Evolutionary conservation across 176 grass and related monocot genomes (phyloP), one percentile per base, ranked within the genome.

Genomic region (Melocanna baccifera): DNA sequence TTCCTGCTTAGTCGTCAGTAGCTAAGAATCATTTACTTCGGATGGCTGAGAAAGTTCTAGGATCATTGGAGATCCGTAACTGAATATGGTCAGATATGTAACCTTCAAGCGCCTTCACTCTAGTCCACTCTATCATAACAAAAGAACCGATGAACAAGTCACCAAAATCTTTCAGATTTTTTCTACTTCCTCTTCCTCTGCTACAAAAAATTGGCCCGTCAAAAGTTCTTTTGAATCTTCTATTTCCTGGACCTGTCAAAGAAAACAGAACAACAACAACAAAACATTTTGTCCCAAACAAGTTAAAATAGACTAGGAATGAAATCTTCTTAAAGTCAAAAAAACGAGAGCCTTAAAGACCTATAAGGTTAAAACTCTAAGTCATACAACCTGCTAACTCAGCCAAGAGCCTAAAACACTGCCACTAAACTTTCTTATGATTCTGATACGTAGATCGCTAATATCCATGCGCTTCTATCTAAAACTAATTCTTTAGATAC

Each of bases 161-260:
- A 47, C n/a, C 67, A 36, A 72, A 57, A 8, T 34, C 51, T 75
- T 82, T 47, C 66, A 71, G 5, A 9, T 40, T 39, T 56, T 42
- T 30, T 16, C 59, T 36, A 26, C 29, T 84, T 62, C 62, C 32
- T 69, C 51, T 71, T 65, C 77, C 52, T 16, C 23, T 40, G 8
- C 42, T 53, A 62, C 59, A 75, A 69, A 75, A 80, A 52, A 29
- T 20, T 61, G 71, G 9, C 42, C 43, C 26, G 14, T 42, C 62
- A 25, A 39, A 65, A 36, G 34, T 61, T 85, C 53, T 30, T 76
- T 32, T 6, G 4, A 63, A 39, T 29, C 80, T 75, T 79, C 69
- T 81, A 84, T 34, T 75, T 76, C 32, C 20, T 46, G 53, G 34
- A 50, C 76, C 81, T 84, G 76, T 43, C 42, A 69, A 84, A 43